phyloP scores from a whole-genome alignment of 176 grass and related monocot genomes.

The Avena sativa region DNA sequence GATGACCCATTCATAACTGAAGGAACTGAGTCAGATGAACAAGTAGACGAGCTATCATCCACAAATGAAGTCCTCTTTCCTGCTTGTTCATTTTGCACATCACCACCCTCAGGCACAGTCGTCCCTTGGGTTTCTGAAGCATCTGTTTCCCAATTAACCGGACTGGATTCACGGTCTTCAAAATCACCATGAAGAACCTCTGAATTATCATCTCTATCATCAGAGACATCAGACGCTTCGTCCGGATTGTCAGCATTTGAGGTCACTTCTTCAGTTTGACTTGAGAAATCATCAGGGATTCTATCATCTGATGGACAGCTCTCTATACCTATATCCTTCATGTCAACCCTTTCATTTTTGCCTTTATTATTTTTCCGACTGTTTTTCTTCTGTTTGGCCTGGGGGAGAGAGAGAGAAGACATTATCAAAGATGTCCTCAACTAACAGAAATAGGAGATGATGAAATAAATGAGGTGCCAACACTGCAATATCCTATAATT shows the following conservation, averaged over 20 bases:
- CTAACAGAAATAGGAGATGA: neutral
- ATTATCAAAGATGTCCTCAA: constrained; percentile 17
- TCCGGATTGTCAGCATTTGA: constrained; percentile 69
- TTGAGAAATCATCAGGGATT: constrained; percentile 57
- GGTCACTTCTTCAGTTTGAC: constrained; percentile 60
- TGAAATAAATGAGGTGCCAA: neutral
- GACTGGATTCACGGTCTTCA: constrained; percentile 69
- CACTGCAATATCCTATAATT: neutral
- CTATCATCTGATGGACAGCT: constrained; percentile 58
- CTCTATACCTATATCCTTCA: constrained; percentile 47
- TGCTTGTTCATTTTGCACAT: constrained; percentile 65
- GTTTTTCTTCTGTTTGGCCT: constrained; percentile 96
- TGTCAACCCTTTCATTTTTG: constrained; percentile 62
- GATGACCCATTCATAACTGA: constrained; percentile 61
- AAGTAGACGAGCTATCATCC: constrained; percentile 91
- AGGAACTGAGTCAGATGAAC: constrained; percentile 82
- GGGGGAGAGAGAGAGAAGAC: neutral
- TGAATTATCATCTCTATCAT: constrained; percentile 71
- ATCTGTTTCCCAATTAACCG: constrained; percentile 88
- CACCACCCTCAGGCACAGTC: constrained; percentile 49
- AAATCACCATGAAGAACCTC: constrained; percentile 69
- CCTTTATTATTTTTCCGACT: constrained; percentile 75
- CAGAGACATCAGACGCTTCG: constrained; percentile 82
- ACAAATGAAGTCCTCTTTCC: constrained; percentile 66
- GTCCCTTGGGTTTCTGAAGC: constrained; percentile 66